phyloP scores from a whole-genome alignment of 768 basidiomycete genomes.

The Mrakia gelida region DNA sequence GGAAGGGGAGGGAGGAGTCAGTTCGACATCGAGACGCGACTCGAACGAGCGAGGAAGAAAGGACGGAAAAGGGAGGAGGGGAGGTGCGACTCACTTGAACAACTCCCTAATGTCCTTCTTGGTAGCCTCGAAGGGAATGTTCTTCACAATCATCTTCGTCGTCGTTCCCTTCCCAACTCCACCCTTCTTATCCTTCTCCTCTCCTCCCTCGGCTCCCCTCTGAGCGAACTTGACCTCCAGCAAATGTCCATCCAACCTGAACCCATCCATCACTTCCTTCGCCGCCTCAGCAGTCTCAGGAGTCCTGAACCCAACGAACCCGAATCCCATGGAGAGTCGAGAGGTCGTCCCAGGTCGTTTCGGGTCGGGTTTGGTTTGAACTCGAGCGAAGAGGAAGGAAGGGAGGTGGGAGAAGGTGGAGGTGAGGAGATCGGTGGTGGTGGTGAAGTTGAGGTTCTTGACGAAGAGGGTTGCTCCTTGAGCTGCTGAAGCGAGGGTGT shows the following conservation, averaged over 20 bases:
- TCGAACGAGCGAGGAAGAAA: background rate
- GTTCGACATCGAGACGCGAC: background rate
- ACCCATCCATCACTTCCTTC: conserved; percentile 69
- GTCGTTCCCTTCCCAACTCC: conserved; percentile 56
- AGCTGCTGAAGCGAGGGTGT: conserved; percentile 41
- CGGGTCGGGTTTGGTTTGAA: conserved; percentile 87
- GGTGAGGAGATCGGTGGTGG: conserved; percentile 66
- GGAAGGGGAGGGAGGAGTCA: no score
- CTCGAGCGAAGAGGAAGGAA: conserved; percentile 76
- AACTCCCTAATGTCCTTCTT: conserved; percentile 86
- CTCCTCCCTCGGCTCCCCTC: conserved; percentile 58
- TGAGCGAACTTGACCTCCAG: conserved; percentile 82
- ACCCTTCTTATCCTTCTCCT: conserved; percentile 46
- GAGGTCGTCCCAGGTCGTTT: conserved; percentile 54
- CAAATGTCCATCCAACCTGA: conserved; percentile 79
- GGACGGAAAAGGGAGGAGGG: no score
- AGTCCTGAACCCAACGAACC: conserved; percentile 86
- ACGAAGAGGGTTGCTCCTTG: conserved; percentile 79
- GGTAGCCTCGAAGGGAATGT: conserved; percentile 92
- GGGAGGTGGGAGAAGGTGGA: conserved; percentile 69
- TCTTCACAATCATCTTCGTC: conserved; percentile 97
- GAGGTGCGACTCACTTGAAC: conserved; percentile 82
- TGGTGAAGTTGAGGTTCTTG: conserved; percentile 94
- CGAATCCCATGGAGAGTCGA: conserved; percentile 88
- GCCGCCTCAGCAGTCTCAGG: conserved; percentile 68